Evolutionary conservation across 2,329 filamentous ascomycete genomes (phyloP).

Genomic region (Zymoseptoria tritici): DNA sequence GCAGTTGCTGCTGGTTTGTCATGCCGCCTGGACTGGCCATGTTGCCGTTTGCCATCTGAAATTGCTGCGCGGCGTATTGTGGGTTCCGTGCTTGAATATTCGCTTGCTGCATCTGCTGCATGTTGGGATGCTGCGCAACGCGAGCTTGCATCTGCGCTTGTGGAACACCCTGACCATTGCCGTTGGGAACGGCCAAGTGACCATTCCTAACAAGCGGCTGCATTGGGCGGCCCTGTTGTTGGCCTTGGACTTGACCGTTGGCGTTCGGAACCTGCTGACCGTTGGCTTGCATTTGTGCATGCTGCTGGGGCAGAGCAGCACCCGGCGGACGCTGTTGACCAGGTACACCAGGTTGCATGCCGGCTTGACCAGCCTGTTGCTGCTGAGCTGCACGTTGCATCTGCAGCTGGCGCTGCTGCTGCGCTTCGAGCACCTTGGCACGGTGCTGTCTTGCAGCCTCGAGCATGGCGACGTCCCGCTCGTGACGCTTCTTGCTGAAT

Average conservation of each 20-base stretch:
- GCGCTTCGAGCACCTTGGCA: constrained; percentile 26
- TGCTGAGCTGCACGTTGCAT: constrained; percentile 32
- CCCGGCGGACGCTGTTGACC: constrained; percentile 22
- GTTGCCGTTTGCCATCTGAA: constrained; percentile 23
- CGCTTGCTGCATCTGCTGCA: constrained; percentile 22
- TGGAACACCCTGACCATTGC: constrained; percentile 52
- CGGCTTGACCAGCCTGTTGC: constrained; percentile 15
- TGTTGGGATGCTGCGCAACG: constrained; percentile 14
- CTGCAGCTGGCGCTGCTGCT: constrained; percentile 30
- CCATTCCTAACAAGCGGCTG: constrained; percentile 27
- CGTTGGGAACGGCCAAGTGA: constrained; percentile 44
- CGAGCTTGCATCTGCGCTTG: constrained; percentile 49
- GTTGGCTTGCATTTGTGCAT: constrained; percentile 22
- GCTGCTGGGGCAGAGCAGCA: constrained; percentile 16
- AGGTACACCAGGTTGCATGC: constrained; percentile 26
- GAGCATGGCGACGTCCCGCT: constrained; percentile 64
- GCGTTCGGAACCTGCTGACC: constrained; percentile 30
- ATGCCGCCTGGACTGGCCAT: constrained; percentile 27
- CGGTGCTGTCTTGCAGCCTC: constrained; percentile 33
- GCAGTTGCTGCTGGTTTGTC: constrained; percentile 28
- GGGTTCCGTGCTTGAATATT: constrained; percentile 20
- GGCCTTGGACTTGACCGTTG: constrained; percentile 30
- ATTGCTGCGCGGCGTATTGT: constrained; percentile 26
- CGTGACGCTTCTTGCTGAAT: constrained; percentile 81
- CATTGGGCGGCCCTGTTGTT: constrained; percentile 36